Percentiles rank a stretch among this genome's conserved stretches.
These are phyloP conservation scores for Didymosphaeria variabile DNA, from an alignment of 2,329 filamentous ascomycete species.

Conservation along the genomic window DNA sequence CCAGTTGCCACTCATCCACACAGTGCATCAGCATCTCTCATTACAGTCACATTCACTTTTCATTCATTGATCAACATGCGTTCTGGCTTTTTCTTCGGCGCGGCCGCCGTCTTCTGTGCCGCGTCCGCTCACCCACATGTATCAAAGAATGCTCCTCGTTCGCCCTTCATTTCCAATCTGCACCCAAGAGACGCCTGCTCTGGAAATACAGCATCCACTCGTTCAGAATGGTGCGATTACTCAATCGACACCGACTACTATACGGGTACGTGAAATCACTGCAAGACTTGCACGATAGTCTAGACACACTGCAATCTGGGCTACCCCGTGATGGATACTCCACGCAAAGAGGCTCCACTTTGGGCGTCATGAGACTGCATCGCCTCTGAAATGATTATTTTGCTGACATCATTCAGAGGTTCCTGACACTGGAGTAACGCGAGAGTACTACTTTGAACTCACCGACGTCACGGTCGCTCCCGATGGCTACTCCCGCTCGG, in stretches of 20 bases:
- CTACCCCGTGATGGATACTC: no score
- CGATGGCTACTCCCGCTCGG: constrained; percentile 61
- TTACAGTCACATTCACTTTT: neutral
- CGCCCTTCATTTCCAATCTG: constrained; percentile 13
- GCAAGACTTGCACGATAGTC: neutral
- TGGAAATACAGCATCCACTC: constrained; percentile 42
- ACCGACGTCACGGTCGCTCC: constrained; percentile 57
- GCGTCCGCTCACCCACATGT: neutral
- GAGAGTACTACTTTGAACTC: constrained; percentile 57
- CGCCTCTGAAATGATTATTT: neutral
- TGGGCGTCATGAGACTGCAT: no score
- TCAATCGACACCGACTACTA: constrained; percentile 64
- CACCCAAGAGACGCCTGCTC: constrained; percentile 33
- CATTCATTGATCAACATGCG: neutral
- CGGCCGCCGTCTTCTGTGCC: neutral
- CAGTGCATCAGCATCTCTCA: neutral
- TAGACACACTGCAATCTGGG: neutral
- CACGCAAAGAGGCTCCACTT: no score
- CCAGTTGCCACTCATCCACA: neutral
- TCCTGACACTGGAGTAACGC: constrained; percentile 64
- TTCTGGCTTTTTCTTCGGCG: constrained; percentile 4
- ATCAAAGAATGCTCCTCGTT: constrained; percentile 2
- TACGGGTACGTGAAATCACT: constrained; percentile 24
- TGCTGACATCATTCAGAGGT: constrained; percentile 29
- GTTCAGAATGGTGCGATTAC: constrained; percentile 57